Evolutionary conservation across 148 eudicot genomes (phyloP), one percentile per base, ranked within the genome.

Genomic region (Dianthus caryophyllus): DNA sequence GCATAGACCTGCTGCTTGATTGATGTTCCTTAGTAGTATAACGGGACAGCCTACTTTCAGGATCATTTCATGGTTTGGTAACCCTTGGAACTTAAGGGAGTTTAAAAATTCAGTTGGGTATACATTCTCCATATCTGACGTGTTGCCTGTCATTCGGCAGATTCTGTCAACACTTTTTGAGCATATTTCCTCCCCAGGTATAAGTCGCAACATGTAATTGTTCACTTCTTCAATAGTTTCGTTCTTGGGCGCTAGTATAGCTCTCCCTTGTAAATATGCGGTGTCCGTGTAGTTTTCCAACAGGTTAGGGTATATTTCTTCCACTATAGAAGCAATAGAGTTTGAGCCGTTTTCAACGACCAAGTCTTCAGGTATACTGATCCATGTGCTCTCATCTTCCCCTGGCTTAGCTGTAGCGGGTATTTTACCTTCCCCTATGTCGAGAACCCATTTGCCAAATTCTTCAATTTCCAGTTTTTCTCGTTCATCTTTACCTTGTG

Each of bases 241-340:
- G 9, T 71, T 64, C 18, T 27, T 71, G 0, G 69, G 69, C 4
- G 75, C 61, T 8, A 64, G 57, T 9, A 63, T 71, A 5, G 38
- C 74, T 9, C 57, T 49, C 9, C 36, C 43, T 54, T 53, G 20
- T 18, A 66, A 20, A 33, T 51, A 66, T 5, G 16, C 12, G 11
- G 12, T 17, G 17, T 66, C 13, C 0, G 46, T 49, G 24, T 50
- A 50, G 2, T 50, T 31, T 1, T 21, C 10, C 1, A 49, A 1
- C 10, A 66, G 29, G 2, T 50, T 4, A 7, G 43, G 56, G 46
- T 66, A 66, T 9, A 66, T 25, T 0, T 33, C 18, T 5, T 11
- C 14, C 11, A 65, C 55, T 9, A 47, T 27, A 1, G 43, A 5
- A 0, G 16, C 57, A 2, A 29, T 52, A 5, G 41, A 9, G 6